Conservation (phyloP, 1,284 basidiomycete genomes). For the Veloboletus limbatus region DNA sequence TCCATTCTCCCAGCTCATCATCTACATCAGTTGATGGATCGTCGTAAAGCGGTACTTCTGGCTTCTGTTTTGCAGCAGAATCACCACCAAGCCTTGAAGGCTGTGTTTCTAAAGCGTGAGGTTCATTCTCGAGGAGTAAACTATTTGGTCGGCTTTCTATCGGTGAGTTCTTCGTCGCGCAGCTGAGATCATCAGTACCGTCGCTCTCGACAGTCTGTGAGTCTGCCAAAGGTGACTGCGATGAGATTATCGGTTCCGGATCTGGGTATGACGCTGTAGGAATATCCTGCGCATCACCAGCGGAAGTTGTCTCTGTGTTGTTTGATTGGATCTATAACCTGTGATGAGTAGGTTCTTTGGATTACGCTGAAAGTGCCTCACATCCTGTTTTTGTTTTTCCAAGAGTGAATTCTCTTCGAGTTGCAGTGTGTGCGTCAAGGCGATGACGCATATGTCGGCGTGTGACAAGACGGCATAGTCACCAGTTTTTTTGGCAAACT, state of each 20-base stretch:
- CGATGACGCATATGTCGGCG: constrained; percentile 89
- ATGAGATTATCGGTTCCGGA: constrained; percentile 1
- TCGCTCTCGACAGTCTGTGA: not conserved
- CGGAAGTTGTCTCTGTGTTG: constrained; percentile 37
- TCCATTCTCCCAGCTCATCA: constrained; percentile 94
- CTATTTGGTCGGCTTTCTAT: constrained; percentile 6
- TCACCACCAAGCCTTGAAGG: constrained; percentile 5
- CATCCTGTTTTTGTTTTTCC: constrained; percentile 21
- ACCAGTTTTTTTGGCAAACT: constrained; percentile 94
- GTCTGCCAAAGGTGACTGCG: not conserved
- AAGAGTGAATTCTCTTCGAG: constrained; percentile 39
- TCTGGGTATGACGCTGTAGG: not conserved
- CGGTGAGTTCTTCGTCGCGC: constrained; percentile 11
- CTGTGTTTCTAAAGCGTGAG: constrained; percentile 1
- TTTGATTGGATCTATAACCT: constrained; percentile 10
- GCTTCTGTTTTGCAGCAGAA: constrained; percentile 5
- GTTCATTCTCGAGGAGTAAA: constrained; percentile 1
- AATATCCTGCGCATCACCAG: constrained; percentile 35
- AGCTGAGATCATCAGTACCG: constrained; percentile 12
- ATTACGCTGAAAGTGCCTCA: not conserved
- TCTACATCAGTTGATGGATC: constrained; percentile 68
- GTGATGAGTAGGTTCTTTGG: not conserved
- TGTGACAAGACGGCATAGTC: constrained; percentile 93
- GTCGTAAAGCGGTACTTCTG: constrained; percentile 51
- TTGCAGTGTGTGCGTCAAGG: constrained; percentile 80